These are phyloP conservation scores for Brassica incana DNA, from an alignment of 345 rosid genomes.

Conservation along the genomic window DNA sequence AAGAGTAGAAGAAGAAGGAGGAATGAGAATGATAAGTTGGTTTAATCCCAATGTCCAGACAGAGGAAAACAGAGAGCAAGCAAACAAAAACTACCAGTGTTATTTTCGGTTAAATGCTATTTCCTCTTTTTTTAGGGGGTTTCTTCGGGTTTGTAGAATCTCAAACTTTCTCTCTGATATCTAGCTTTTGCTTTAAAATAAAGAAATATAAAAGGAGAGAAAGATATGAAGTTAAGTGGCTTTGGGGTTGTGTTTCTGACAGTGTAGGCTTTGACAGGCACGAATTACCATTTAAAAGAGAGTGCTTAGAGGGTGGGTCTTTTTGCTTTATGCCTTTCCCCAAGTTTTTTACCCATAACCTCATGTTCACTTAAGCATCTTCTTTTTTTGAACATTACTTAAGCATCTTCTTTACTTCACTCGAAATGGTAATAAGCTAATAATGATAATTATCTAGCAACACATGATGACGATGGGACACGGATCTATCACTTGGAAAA, in stretches of 20 bases:
- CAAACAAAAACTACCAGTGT: slow-evolving; percentile 36
- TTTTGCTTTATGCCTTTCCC: slow-evolving; percentile 37
- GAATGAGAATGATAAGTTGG: slow-evolving; percentile 34
- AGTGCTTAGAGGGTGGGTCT: slow-evolving; percentile 37
- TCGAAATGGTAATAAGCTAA: slow-evolving; percentile 4
- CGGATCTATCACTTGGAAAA: slow-evolving; percentile 9
- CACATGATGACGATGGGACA: slow-evolving; percentile 18
- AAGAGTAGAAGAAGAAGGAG: slow-evolving; percentile 32
- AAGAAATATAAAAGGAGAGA: slow-evolving; percentile 6
- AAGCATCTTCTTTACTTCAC: slow-evolving; percentile 16
- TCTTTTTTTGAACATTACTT: background rate
- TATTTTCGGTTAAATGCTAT: slow-evolving; percentile 23
- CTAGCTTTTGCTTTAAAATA: slow-evolving; percentile 7
- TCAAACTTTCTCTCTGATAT: slow-evolving; percentile 24
- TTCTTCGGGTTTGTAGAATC: slow-evolving; percentile 38
- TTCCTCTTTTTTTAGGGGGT: slow-evolving; percentile 26
- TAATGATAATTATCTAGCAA: background rate
- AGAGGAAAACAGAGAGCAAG: slow-evolving; percentile 42
- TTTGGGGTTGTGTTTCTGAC: slow-evolving; percentile 43
- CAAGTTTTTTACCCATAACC: slow-evolving; percentile 38
- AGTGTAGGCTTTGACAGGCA: slow-evolving; percentile 42
- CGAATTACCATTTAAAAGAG: slow-evolving; percentile 39
- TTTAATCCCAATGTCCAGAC: slow-evolving; percentile 38
- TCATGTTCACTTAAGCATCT: slow-evolving; percentile 28
- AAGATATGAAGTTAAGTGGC: slow-evolving; percentile 33